Percentiles rank a stretch among this genome's conserved stretches.
Conservation (phyloP, 495 filamentous ascomycete species). For the Penicillium parvum region DNA sequence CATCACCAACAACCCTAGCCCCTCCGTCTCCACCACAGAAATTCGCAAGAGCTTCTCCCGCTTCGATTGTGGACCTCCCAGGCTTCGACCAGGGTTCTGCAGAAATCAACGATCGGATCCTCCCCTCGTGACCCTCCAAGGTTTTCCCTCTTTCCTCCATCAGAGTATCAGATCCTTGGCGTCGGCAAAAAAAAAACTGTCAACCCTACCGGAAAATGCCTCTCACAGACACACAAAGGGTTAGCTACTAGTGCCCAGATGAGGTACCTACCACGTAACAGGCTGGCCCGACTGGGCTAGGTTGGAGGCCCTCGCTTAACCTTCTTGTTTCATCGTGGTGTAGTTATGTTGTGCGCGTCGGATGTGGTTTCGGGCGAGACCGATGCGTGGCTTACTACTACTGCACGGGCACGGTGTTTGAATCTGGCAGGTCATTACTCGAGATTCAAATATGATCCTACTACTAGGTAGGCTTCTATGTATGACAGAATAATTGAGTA, state of each 20-base stretch:
- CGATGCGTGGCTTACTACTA: constrained; percentile 18
- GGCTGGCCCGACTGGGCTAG: constrained; percentile 6
- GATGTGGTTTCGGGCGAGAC: too few relatives aligned
- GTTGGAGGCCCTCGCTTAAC: constrained; percentile 18
- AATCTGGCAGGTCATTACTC: constrained; percentile 10
- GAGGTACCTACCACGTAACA: constrained; percentile 14
- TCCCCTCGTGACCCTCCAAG: constrained; percentile 8
- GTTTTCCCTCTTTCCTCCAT: not conserved
- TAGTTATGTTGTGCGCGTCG: too few relatives aligned
- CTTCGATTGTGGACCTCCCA: constrained; percentile 47
- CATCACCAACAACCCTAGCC: constrained; percentile 16
- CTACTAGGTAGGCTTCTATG: not conserved
- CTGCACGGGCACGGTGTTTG: constrained; percentile 17
- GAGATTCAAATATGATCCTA: constrained; percentile 1
- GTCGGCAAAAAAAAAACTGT: too few relatives aligned
- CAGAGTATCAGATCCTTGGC: constrained; percentile 13
- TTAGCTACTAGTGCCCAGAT: too few relatives aligned
- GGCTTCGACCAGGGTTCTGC: constrained; percentile 32
- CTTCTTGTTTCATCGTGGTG: constrained; percentile 22
- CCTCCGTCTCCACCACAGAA: constrained; percentile 26
- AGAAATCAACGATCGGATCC: constrained; percentile 25
- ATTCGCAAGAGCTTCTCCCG: constrained; percentile 44
- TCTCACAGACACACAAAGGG: too few relatives aligned
- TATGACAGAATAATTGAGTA: not conserved
- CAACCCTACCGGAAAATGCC: too few relatives aligned